Base-by-base conservation (phyloP, 2,329 filamentous ascomycete species). In the Dactylellina haptotyla region DNA sequence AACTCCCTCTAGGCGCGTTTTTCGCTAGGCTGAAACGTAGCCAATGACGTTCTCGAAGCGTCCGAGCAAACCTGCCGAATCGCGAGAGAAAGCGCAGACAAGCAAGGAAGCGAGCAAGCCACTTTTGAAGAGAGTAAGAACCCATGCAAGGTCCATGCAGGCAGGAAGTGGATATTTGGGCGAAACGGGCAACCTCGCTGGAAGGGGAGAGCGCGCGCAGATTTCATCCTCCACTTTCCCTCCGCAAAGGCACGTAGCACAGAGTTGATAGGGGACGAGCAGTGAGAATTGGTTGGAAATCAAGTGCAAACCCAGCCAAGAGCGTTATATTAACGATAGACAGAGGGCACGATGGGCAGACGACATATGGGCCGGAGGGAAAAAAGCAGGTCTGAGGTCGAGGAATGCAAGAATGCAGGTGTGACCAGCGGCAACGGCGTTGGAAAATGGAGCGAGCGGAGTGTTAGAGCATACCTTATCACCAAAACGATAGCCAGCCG, bases 21-120 rank as follows among this genome's bases (percentile, higher is more conserved):
- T 39, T 70, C 65, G 65, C 57, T 70, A 70, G 48, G 58, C 51
- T 71, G 66, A 64, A 61, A 65, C 59, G 43, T 20, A 65, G 54
- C 67, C 67, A 72, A 72, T 72, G 67, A 50, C 32, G 58, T 30
- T 43, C 16, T 39, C 57, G 28, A 58, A 63, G 23, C 23, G 30
- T 8, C 30, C 32, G 32, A 34, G 46, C 67, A 72, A 72, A 72
- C 67, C 54, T 72, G 51, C 67, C 67, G 51, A 64, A 65, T 53
- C 46, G 45, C 58, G 50, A 71, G 37, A 41, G 32, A 39, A 34
- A 39, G 18, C 9, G 34, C 30, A 57, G 32, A 43, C 41, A 58
- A 66, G 51, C 51, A 66, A 58, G 53, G 51, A 58, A 51, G 63
- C 62, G 53, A 58, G 62, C 53, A 65, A 65, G 61, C 61, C 61